phyloP scores from a whole-genome alignment of 345 rosid species.

The Anastatica hierochuntica region DNA sequence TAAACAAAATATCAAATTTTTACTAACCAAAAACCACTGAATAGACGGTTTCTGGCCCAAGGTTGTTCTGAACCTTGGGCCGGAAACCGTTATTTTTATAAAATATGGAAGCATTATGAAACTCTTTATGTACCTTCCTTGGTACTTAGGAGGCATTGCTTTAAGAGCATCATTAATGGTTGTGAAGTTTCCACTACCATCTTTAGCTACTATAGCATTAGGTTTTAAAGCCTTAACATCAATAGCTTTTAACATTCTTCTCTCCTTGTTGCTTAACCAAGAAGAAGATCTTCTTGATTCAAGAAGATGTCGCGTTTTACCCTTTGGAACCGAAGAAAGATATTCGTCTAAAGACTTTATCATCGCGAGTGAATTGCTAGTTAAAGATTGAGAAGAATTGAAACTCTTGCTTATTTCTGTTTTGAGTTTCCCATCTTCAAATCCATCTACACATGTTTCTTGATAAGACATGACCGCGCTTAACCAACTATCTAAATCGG shows the following conservation, averaged over 20 bases:
- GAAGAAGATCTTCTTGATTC: constrained; percentile 28
- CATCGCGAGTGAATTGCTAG: constrained; percentile 76
- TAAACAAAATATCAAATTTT: not conserved
- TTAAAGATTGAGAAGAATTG: constrained; percentile 35
- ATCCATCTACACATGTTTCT: constrained; percentile 68
- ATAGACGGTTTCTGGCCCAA: too few species aligned
- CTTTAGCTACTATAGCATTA: constrained; percentile 62
- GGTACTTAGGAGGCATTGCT: constrained; percentile 45
- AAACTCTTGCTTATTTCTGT: constrained; percentile 37
- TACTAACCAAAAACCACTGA: not conserved
- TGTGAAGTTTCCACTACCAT: constrained; percentile 68
- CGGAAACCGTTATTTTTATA: not conserved
- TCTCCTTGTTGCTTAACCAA: constrained; percentile 55
- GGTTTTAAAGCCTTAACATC: constrained; percentile 33
- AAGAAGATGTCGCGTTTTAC: constrained; percentile 36
- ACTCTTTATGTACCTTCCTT: constrained; percentile 43
- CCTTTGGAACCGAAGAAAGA: constrained; percentile 12
- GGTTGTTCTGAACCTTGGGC: not conserved
- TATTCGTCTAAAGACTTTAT: constrained; percentile 26
- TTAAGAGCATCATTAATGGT: constrained; percentile 57
- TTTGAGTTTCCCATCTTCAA: constrained; percentile 59
- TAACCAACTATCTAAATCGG: constrained; percentile 52
- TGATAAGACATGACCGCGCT: constrained; percentile 83
- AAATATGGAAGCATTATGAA: too few species aligned
- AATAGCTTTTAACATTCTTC: constrained; percentile 44